These are phyloP conservation scores for Austroboletus novae-zelandiae DNA, from an alignment of 1,284 basidiomycete species.

Conservation along the genomic window DNA sequence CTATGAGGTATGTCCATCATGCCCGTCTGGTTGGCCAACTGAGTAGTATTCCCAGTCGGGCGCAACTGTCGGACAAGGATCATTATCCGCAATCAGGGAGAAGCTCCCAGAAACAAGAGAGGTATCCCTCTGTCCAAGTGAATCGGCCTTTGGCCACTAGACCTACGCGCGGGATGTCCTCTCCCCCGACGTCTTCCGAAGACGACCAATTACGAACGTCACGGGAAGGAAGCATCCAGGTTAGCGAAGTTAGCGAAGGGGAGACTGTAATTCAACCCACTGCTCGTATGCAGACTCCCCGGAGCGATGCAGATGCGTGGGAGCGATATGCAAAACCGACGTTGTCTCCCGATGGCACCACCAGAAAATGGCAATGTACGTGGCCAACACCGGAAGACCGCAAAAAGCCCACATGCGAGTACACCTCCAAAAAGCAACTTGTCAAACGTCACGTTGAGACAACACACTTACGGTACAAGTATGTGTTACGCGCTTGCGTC, in stretches of 20 bases:
- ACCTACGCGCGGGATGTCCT: slow-evolving; percentile 14
- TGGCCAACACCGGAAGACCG: slow-evolving; percentile 35
- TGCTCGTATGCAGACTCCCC: slow-evolving; percentile 28
- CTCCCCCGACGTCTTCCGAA: slow-evolving; percentile 29
- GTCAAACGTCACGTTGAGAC: slow-evolving; percentile 68
- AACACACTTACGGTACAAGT: slow-evolving; percentile 61
- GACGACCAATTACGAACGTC: slow-evolving; percentile 31
- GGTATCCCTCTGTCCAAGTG: slow-evolving; percentile 1
- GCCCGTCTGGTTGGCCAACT: slow-evolving; percentile 7
- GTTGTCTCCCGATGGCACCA: slow-evolving; percentile 32
- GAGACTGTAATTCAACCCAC: slow-evolving; percentile 14
- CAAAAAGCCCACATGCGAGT: slow-evolving; percentile 43
- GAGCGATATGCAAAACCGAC: slow-evolving; percentile 36
- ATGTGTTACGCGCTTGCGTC: slow-evolving; percentile 23
- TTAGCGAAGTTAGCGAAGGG: slow-evolving; percentile 33
- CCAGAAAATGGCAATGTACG: slow-evolving; percentile 37
- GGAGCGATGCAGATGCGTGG: slow-evolving; percentile 29
- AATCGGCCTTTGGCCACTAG: slow-evolving; percentile 8
- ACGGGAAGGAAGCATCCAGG: slow-evolving; percentile 30
- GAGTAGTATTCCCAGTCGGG: slow-evolving; percentile 16
- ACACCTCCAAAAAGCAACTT: slow-evolving; percentile 59
- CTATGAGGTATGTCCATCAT: slow-evolving; percentile 26
- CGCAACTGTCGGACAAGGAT: slow-evolving; percentile 22
- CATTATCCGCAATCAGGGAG: slow-evolving; percentile 8
- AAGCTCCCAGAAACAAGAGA: slow-evolving; percentile 11